These are phyloP conservation scores for Eimeria acervulina DNA, from an alignment of 169 alveolate genomes.

Conservation along the genomic window DNA sequence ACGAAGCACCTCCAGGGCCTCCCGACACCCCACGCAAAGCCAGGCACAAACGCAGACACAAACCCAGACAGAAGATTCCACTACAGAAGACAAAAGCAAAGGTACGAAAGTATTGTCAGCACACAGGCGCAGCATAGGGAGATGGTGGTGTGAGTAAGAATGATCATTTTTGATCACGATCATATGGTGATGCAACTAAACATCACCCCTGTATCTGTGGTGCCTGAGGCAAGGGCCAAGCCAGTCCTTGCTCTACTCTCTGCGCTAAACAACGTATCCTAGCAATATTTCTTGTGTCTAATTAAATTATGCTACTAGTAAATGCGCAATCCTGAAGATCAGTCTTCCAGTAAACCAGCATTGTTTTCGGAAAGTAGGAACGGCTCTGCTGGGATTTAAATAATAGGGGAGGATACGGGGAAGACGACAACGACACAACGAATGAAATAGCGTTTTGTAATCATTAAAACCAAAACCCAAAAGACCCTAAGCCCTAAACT, in stretches of 20 bases:
- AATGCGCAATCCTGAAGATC: neutral
- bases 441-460: neutral
- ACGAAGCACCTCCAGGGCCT: slow-evolving; percentile 17
- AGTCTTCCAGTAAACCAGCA: neutral
- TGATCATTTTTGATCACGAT: too few relatives aligned
- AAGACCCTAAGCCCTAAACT: neutral
- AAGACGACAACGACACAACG: too few relatives aligned
- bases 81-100: neutral
- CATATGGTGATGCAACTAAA: too few relatives aligned
- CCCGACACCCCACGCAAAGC: neutral
- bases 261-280: neutral
- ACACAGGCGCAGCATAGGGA: neutral
- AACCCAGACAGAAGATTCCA: neutral
- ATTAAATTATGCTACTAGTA: neutral
- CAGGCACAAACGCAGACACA: neutral
- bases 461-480: neutral
- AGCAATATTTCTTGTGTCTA: neutral
- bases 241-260: neutral
- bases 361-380: neutral
- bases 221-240: neutral
- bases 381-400: neutral
- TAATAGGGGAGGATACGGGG: neutral
- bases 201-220: neutral
- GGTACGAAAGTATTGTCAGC: neutral
- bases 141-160: too few relatives aligned